Evolutionary conservation across 2,329 filamentous ascomycete species (phyloP).

Genomic region (Fonsecaea erecta): DNA sequence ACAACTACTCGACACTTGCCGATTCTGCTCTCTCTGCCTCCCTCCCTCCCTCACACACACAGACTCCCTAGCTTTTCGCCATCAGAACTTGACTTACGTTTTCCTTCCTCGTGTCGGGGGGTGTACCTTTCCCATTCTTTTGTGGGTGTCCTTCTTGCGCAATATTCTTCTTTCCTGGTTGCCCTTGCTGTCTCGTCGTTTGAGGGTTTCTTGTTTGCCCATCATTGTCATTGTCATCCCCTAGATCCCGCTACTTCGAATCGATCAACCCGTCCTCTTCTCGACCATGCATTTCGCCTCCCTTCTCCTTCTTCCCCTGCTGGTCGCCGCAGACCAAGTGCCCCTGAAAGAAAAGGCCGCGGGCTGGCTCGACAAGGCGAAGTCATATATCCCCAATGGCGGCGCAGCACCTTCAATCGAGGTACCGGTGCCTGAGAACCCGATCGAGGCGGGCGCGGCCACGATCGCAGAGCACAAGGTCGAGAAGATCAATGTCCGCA

Average conservation of each 20-base stretch:
- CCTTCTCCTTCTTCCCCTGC: slow-evolving; percentile 47
- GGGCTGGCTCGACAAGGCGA: slow-evolving; percentile 58
- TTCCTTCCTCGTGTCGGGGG: neutral
- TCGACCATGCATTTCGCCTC: slow-evolving; percentile 58
- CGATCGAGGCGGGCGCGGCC: slow-evolving; percentile 50
- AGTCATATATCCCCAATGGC: slow-evolving; percentile 59
- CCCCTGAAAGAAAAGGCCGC: slow-evolving; percentile 54
- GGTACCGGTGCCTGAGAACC: slow-evolving; percentile 38
- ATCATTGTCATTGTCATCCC: no score
- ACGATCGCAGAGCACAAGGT: slow-evolving; percentile 58
- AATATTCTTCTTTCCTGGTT: neutral
- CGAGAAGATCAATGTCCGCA: slow-evolving; percentile 58
- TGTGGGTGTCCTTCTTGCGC: neutral
- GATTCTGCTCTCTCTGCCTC: no score
- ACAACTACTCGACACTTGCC: neutral
- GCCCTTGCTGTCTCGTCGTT: neutral
- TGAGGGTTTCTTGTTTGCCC: no score
- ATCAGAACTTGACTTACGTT: neutral
- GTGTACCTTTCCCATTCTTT: neutral
- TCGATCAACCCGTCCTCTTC: no score
- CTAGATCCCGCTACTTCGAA: no score
- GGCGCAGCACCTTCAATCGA: slow-evolving; percentile 37
- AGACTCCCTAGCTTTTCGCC: neutral
- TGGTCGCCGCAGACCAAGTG: slow-evolving; percentile 56
- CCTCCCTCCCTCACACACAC: neutral